Evolutionary conservation across 139 green algal species (phyloP), one percentile per base, ranked within the genome.

Genomic region (Yamagishiella unicocca): DNA sequence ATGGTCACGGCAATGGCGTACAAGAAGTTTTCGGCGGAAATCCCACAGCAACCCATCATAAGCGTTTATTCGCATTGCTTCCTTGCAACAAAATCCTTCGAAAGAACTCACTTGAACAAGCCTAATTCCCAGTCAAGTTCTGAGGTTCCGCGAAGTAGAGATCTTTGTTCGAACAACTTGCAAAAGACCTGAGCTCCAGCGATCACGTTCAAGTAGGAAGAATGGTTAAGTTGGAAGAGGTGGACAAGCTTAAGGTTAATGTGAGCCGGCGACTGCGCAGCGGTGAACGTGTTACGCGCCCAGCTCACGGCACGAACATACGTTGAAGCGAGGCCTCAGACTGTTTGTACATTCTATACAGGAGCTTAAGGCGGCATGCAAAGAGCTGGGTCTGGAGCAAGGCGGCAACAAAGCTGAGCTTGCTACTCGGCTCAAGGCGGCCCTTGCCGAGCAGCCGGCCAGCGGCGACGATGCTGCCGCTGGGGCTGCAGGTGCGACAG

Each of bases 221-320:
- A 17, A 86, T 86, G 80, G 80, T 86, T 22, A 86, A 24, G 0
- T 33, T 86, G 21, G 80, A 86, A 45, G 80, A 86, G 24, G 80
- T 86, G 3, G 80, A 86, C 42, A 86, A 86, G 64, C 64, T 86
- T 54, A 86, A 86, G 77, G 80, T 86, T 10, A 61, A 61, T 12
- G 80, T 86, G 33, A 53, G 75, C 70, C 24, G 37, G 29, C 40
- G 40, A 27, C 27, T 38, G 46, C 19, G 68, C 37, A 6, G 5
- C 10, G 37, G 37, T 19, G 38, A 54, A 33, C n/a, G 25, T 45
- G 66, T 38, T 40, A 10, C 8, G 31, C 1, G 2, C 66, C 1
- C 4, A 25, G 33, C 9, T 73, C 1, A 43, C 14, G 3, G 10
- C 27, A 73, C n/a, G 9, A 3, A 58, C 50, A 22, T 46, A 2